Evolutionary conservation across 169 alveolate genomes (phyloP), one percentile per base, ranked within the genome.

Genomic region (Babesia gibsoni): DNA sequence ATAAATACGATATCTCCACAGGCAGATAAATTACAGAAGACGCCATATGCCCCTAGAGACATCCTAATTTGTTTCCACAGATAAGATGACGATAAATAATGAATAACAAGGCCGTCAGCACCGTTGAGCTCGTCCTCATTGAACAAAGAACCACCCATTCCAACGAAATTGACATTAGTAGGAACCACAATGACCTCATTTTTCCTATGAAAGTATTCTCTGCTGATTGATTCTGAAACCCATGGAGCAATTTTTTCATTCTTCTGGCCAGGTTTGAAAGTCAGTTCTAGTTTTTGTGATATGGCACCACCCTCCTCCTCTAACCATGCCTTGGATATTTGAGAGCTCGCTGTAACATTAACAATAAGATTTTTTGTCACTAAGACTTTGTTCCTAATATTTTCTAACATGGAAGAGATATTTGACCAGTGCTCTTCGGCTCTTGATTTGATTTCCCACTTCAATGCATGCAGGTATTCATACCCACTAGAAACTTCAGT

Each of bases 31-130:
- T 49, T 39, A 10, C 89, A 84, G 61, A 49, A 74, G 23, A 83
- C 93, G 36, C 90, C 90, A 57, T 88, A 88, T 0, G 93, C 93
- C 1, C 93, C 93, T 56, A 80, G 61, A 3, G 84, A 37, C 50
- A 79, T 84, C 68, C 93, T 75, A 16, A 88, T 84, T 22, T 72
- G 82, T 43, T 74, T 83, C 91, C 89, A 88, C 53, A 88, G 57
- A 59, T 83, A 81, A 6, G 84, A 48, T 42, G 84, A 57, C 35
- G 67, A 46, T 48, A 88, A 27, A 33, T 84, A 88, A 30, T 84
- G 90, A 29, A 84, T 61, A n/a, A 82, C 72, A 20, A 88, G 79
- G 27, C 63, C 59, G 37, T 75, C 82, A 5, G 86, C 72, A 3
- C 91, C 91, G 52, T 53, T 70, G 18, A 81, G 36, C 33, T 70